A percentile compares a stretch with the other conserved stretches of the same genome.
phyloP scores from a whole-genome alignment of 2,329 filamentous ascomycete genomes.

The Sphaerulina vaccinii region DNA sequence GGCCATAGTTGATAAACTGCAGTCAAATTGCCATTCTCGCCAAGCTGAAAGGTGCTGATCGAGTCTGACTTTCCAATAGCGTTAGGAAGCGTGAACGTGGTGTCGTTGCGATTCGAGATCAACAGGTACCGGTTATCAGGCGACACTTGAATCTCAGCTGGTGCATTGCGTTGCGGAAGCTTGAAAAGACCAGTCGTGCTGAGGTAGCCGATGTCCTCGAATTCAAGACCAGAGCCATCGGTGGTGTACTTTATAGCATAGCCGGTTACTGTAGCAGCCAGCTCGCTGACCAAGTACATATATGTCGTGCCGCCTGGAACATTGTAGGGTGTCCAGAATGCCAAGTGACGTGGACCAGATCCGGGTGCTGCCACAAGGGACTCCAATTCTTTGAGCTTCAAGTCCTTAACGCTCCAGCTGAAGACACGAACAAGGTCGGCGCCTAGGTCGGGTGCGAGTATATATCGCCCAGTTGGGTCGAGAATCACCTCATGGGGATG shows the following conservation, averaged over 20 bases:
- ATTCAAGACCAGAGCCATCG: constrained; percentile 45
- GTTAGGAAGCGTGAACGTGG: constrained; percentile 52
- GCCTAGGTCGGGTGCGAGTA: constrained; percentile 41
- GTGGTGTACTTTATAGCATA: constrained; percentile 50
- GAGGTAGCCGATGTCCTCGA: constrained; percentile 46
- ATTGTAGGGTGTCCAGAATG: constrained; percentile 37
- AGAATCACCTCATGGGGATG: constrained; percentile 40
- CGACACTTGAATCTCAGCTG: constrained; percentile 55
- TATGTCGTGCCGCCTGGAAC: constrained; percentile 32
- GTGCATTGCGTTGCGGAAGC: constrained; percentile 50
- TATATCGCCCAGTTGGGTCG: constrained; percentile 41
- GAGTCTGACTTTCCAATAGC: constrained; percentile 53
- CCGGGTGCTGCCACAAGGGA: constrained; percentile 33
- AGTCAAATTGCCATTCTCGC: constrained; percentile 55
- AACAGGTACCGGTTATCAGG: constrained; percentile 60
- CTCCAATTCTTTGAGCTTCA: constrained; percentile 29
- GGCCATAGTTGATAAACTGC: constrained; percentile 57
- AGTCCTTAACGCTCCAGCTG: constrained; percentile 28
- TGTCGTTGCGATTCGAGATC: constrained; percentile 66
- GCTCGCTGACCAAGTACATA: constrained; percentile 49
- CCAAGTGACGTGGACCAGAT: constrained; percentile 39
- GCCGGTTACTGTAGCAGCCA: constrained; percentile 48
- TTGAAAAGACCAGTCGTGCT: constrained; percentile 49
- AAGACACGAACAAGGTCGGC: constrained; percentile 40
- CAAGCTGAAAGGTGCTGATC: constrained; percentile 61